Evolutionary conservation across 108 stramenopile genomes (phyloP).

Genomic region (Craspedostauros australis): DNA sequence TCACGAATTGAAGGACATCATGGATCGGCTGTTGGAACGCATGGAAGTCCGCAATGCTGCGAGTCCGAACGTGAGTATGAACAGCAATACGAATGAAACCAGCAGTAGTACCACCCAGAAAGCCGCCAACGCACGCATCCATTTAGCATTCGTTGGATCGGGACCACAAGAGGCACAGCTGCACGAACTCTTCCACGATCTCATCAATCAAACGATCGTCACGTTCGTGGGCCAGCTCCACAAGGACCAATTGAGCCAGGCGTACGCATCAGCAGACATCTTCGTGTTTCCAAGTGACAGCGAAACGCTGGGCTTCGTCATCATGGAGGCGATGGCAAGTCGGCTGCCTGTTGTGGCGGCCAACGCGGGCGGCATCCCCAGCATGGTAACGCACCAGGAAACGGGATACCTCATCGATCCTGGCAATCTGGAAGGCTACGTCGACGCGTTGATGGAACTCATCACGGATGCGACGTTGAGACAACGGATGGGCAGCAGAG

Average conservation of each 20-base stretch:
- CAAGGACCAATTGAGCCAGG: constrained; percentile 50
- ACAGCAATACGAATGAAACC: too few species aligned
- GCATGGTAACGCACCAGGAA: constrained; percentile 56
- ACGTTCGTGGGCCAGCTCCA: constrained; percentile 51
- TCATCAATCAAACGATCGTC: constrained; percentile 55
- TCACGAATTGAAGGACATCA: constrained; percentile 54
- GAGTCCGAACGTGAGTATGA: too few species aligned
- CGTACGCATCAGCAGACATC: constrained; percentile 69
- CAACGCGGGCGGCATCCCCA: constrained; percentile 70
- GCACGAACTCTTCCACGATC: constrained; percentile 36
- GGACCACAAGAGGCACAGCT: constrained; percentile 33
- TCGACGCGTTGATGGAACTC: constrained; percentile 8
- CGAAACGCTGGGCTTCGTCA: constrained; percentile 88
- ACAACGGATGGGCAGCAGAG: not conserved
- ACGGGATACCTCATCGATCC: constrained; percentile 65
- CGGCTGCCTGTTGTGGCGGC: constrained; percentile 82
- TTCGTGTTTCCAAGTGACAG: constrained; percentile 74
- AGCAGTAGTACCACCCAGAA: too few species aligned
- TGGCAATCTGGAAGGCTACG: constrained; percentile 45
- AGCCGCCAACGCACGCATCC: constrained; percentile 23
- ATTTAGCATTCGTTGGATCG: constrained; percentile 38
- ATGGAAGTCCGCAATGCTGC: too few species aligned
- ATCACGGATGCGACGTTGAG: not conserved
- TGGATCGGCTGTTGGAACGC: constrained; percentile 71
- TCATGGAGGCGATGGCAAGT: constrained; percentile 86